Evolutionary conservation across 164 flowering plant genomes (phyloP), one percentile per base, ranked within the genome.

Genomic region (Vitis labrusca): DNA sequence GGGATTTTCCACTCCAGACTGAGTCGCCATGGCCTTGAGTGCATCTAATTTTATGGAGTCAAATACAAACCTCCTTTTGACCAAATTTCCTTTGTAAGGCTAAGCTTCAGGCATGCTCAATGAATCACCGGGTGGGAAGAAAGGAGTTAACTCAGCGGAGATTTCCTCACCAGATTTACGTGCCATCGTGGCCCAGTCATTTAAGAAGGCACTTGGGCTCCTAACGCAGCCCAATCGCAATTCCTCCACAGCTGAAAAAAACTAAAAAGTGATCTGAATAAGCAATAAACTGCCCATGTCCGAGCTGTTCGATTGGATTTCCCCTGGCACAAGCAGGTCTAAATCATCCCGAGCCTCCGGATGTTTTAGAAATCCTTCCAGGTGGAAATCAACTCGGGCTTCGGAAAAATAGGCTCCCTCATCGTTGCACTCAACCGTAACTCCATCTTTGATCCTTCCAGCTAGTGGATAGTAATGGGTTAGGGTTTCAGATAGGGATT

Each of bases 391-490:
- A 30, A 32, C 50, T 50, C 50, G 3, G 51, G 68, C 66, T 50
- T 69, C 72, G 11, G 61, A 48, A 37, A 29, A 71, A 19, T 3
- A n/a, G 16, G 15, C 58, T 23, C 58, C 72, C 17, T 65, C 62
- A 11, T 67, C 73, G 32, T 50, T 30, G 54, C 63, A 53, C 11
- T 59, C 48, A 50, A 51, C 52, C 61, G 6, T n/a, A n/a, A 15
- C 14, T 32, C 59, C 12, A 27, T 52, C 29, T 52, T 63, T 15
- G n/a, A 73, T 1, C 23, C 55, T 58, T 37, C 77, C 82, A 1
- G 82, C 80, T 1, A 78, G 64, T 1, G 73, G 75, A 57, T 67
- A 66, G 63, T 57, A 78, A 2, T 47, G 51, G 5, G 77, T 62
- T 8, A 74, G 56, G 16, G 69, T 51, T 29, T 60, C 37, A 3